Percentiles rank a stretch among this genome's conserved stretches.
Evolutionary conservation across 129 eudicot species (phyloP).

Genomic region (Deinandra increscens): DNA sequence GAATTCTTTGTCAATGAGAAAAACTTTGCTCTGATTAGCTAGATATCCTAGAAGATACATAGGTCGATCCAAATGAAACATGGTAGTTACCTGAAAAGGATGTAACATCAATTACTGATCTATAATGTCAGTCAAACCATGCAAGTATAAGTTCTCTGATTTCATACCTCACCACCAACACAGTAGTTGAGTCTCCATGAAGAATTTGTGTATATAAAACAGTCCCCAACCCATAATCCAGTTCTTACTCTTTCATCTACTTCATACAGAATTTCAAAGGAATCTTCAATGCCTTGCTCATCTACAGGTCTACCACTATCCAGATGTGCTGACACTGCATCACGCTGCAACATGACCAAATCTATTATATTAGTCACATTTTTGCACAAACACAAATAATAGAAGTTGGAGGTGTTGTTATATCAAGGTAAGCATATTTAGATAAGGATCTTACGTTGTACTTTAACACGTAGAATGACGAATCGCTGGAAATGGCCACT

Average conservation of each 20-base stretch:
- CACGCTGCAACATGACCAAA: slow-evolving; percentile 65
- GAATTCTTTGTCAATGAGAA: slow-evolving; percentile 93
- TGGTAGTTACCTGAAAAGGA: slow-evolving; percentile 78
- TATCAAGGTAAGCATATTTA: neutral
- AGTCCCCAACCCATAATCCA: slow-evolving; percentile 98
- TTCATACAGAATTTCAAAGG: slow-evolving; percentile 83
- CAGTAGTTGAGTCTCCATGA: slow-evolving; percentile 98
- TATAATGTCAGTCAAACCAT: neutral
- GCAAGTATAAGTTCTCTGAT: neutral
- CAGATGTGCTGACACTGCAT: slow-evolving; percentile 74
- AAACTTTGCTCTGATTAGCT: slow-evolving; percentile 92
- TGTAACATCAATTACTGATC: neutral
- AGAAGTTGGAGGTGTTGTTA: neutral
- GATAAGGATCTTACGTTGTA: slow-evolving; percentile 60
- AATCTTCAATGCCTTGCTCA: slow-evolving; percentile 91
- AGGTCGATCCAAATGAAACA: slow-evolving; percentile 98
- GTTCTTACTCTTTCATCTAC: slow-evolving; percentile 91
- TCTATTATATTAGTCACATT: neutral
- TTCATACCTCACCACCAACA: slow-evolving; percentile 98
- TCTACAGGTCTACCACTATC: slow-evolving; percentile 92
- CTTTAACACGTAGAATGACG: slow-evolving; percentile 81
- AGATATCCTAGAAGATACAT: slow-evolving; percentile 97
- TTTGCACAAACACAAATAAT: neutral
- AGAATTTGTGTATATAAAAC: slow-evolving; percentile 88
- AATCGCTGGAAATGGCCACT: slow-evolving; percentile 87